Conservation (phyloP, 2,329 filamentous ascomycete species). For the Emergomyces orientalis region DNA sequence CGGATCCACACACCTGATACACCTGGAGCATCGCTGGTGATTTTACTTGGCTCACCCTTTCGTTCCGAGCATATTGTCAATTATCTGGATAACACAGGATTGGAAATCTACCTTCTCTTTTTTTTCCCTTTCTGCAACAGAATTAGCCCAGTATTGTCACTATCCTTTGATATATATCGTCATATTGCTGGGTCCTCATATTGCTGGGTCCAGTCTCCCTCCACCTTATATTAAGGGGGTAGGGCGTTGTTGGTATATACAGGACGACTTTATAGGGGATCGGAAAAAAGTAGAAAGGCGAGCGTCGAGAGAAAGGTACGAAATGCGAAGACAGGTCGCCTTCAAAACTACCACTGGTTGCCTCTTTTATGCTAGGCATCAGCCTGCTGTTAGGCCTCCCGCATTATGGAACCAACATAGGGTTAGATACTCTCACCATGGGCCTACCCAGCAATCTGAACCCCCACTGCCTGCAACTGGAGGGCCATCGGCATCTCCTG, state of each 20-base stretch:
- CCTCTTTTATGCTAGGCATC: not conserved
- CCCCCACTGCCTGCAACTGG: not conserved
- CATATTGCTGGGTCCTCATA: not conserved
- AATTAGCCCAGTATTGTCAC: too few relatives aligned
- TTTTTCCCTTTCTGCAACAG: too few relatives aligned
- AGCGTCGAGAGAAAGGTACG: not conserved
- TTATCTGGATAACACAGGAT: too few relatives aligned
- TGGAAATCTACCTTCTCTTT: too few relatives aligned
- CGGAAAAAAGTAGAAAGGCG: not conserved
- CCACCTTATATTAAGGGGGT: not conserved
- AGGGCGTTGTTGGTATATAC: not conserved
- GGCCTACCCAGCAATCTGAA: constrained; percentile 4
- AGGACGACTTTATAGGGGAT: not conserved
- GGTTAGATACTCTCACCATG: constrained; percentile 10
- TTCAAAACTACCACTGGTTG: not conserved
- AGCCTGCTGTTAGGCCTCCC: not conserved
- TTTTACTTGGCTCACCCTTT: too few relatives aligned
- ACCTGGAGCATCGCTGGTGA: too few relatives aligned
- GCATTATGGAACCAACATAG: not conserved
- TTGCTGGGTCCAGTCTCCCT: not conserved
- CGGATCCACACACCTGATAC: too few relatives aligned
- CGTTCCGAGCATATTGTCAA: too few relatives aligned
- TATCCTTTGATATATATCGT: not conserved
- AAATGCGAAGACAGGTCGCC: not conserved
- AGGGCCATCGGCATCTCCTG: constrained; percentile 4